These are phyloP conservation scores for Allium sativum DNA, from an alignment of 106 monocot species.

Conservation along the genomic window DNA sequence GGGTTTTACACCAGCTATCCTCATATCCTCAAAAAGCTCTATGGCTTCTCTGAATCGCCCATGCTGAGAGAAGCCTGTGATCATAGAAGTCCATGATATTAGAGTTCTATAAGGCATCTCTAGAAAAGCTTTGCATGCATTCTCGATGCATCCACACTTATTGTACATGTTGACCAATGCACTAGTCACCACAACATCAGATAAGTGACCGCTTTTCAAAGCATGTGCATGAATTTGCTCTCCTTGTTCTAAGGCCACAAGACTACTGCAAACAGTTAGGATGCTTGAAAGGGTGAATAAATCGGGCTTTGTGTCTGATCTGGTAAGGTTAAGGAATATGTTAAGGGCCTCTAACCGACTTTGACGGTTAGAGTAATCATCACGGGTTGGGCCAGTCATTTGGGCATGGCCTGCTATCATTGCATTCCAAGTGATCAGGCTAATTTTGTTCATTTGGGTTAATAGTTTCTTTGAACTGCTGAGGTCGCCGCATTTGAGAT, in stretches of 20 bases:
- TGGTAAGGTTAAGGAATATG: constrained; percentile 41
- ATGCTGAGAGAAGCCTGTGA: constrained; percentile 73
- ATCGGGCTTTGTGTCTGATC: constrained; percentile 57
- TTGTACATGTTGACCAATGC: constrained; percentile 87
- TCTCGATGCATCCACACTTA: constrained; percentile 71
- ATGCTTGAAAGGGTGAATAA: constrained; percentile 75
- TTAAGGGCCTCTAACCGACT: constrained; percentile 56
- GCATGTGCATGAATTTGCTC: constrained; percentile 78
- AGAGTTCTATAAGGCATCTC: constrained; percentile 70
- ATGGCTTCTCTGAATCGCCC: constrained; percentile 60
- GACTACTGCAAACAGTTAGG: constrained; percentile 54
- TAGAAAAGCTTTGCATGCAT: constrained; percentile 61
- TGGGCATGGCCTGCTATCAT: constrained; percentile 86
- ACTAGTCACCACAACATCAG: constrained; percentile 67
- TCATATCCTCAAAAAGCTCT: constrained; percentile 90
- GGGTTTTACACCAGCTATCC: constrained; percentile 51
- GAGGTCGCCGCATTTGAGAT: constrained; percentile 56
- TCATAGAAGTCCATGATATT: constrained; percentile 91
- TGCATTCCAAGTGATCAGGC: constrained; percentile 83
- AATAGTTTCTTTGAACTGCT: constrained; percentile 54
- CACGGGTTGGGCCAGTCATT: constrained; percentile 39
- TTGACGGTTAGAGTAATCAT: constrained; percentile 28
- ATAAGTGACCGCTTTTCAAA: constrained; percentile 61
- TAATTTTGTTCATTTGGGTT: constrained; percentile 34
- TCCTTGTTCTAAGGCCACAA: constrained; percentile 67